Evolutionary conservation across 768 basidiomycete species (phyloP).

Genomic region (Candolleomyces eurysporus): DNA sequence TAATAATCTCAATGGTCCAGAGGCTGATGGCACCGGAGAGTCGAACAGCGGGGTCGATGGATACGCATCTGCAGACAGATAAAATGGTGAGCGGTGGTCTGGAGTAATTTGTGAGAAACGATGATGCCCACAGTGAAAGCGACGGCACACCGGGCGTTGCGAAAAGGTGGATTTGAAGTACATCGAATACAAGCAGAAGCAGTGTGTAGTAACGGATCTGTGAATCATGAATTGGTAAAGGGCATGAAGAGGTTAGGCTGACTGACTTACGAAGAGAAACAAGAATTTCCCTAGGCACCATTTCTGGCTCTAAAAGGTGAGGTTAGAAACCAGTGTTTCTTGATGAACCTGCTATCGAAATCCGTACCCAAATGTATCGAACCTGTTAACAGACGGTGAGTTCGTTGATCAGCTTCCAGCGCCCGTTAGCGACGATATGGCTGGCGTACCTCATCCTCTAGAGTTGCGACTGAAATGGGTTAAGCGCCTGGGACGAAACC

Average conservation of each 20-base stretch:
- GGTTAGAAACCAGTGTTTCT: background rate
- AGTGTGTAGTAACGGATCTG: conserved; percentile 51
- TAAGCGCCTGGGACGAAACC: background rate
- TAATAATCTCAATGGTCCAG: conserved; percentile 48
- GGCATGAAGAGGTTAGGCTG: background rate
- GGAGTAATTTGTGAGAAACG: background rate
- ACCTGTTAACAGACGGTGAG: background rate
- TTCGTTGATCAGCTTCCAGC: background rate
- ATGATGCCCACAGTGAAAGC: background rate
- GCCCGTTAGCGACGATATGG: background rate
- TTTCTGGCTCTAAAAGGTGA: background rate
- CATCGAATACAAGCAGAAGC: conserved; percentile 40
- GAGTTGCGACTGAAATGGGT: background rate
- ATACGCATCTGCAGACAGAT: conserved; percentile 34
- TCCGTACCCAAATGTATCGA: background rate
- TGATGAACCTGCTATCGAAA: background rate
- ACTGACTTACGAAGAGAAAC: background rate
- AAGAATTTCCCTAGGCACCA: background rate
- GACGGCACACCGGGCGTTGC: conserved; percentile 17
- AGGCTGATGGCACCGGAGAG: conserved; percentile 42
- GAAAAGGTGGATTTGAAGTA: conserved; percentile 44
- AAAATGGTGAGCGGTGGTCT: background rate
- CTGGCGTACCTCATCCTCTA: background rate
- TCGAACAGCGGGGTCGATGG: conserved; percentile 41
- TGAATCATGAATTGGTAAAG: background rate